Base-by-base conservation (phyloP, 805 yeast species). In the Brettanomyces anomalus region DNA sequence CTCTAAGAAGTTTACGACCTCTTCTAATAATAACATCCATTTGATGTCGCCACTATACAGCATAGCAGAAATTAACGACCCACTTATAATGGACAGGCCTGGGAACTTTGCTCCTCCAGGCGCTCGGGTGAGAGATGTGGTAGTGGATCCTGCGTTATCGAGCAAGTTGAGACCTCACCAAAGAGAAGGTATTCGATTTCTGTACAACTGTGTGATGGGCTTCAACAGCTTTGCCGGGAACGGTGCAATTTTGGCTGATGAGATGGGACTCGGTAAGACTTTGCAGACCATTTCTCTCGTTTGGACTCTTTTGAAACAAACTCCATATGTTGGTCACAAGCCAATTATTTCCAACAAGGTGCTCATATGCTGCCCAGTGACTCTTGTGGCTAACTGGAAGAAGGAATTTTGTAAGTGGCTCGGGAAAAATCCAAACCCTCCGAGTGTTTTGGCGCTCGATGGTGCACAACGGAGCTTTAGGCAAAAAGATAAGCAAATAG, bases 251-350 rank as follows among this genome's bases (percentile, higher is more conserved):
- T 61, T 93, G 36, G 98, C 98, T 0, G 98, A 93, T 61, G 97
- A 90, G 53, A 93, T 93, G 98, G 98, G 98, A 0, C 66, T 93
- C 15, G 96, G 96, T 2, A 85, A 85, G 54, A 89, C 97, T 0
- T 62, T 93, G 35, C 89, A 81, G 75, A 77, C 96, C 0, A 90
- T 93, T 5, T 57, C 95, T 0, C 58, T 87, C 34, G 71, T 90
- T 4, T 87, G 95, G 94, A 87, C 96, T 0, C 60, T 93, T 16
- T 58, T 86, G 16, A 80, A 74, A 48, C 87, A 84, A 50, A 72
- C 75, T 14, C 87, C 89, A 0, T 37, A 43, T 13, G 61, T 48
- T 40, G 68, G 53, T 42, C 56, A 55, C 39, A 49, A 43, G 40
- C 73, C 68, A 0, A 60, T 67, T 0, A 17, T 48, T 15, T 67